Percentiles rank a stretch among this genome's conserved stretches.
Evolutionary conservation across 192 early-diverging fungal species (phyloP).

Genomic region (Backusella sp.): DNA sequence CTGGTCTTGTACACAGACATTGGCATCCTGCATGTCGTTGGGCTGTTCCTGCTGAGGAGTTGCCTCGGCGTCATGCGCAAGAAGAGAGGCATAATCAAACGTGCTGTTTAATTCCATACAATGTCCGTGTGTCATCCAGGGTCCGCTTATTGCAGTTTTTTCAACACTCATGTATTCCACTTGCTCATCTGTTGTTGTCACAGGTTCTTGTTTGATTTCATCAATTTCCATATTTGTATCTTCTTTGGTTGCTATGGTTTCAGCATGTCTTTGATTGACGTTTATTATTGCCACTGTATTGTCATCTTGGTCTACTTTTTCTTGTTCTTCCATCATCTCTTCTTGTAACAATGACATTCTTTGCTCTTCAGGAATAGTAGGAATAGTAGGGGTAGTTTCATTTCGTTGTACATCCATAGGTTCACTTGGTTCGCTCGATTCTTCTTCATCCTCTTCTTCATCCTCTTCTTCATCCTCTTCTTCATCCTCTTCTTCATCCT

Average conservation of each 20-base stretch:
- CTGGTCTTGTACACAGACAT: slow-evolving; percentile 46
- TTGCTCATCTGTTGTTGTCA: not conserved
- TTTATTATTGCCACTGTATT: not conserved
- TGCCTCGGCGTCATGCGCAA: not conserved
- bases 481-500: not conserved
- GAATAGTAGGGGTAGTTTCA: no score
- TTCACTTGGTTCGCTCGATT: no score
- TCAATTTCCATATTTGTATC: not conserved
- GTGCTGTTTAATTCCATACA: not conserved
- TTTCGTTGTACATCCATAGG: no score
- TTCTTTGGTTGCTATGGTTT: not conserved
- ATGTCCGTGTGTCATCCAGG: not conserved
- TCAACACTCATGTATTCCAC: not conserved
- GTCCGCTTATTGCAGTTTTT: not conserved
- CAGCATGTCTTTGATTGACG: not conserved
- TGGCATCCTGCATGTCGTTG: slow-evolving; percentile 30
- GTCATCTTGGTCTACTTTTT: not conserved
- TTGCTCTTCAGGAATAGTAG: not conserved
- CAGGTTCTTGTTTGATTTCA: not conserved
- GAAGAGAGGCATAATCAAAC: not conserved
- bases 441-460: no score
- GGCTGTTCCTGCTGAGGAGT: not conserved
- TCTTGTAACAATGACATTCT: not conserved
- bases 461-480: no score
- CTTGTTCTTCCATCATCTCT: slow-evolving; percentile 12